Base-by-base conservation (phyloP, 2,329 filamentous ascomycete species). In the Sporothrix phasma region DNA sequence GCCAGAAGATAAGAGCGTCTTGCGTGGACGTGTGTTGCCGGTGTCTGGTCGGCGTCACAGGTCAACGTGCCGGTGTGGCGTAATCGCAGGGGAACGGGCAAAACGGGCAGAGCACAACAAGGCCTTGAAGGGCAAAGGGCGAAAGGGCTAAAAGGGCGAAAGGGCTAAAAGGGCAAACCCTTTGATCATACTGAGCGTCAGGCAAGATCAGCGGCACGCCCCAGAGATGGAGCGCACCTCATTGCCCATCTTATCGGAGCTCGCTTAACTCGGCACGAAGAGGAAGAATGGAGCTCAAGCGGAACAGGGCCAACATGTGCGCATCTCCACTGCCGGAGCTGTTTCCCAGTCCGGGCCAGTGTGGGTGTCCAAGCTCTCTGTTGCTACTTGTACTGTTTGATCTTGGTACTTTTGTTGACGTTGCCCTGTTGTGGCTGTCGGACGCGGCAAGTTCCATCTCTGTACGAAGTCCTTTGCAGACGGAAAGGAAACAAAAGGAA, bases 261-360 rank as follows among this genome's bases (percentile, higher is more conserved):
- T 54, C 49, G 49, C 31, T 54, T 54, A 54, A 22, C 49, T 22
- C 49, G n/a, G n/a, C 13, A 24, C 39, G 53, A 15, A 58, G 17
- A 34, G 51, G n/a, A 31, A 1, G 13, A n/a, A 53, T 3, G 47
- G n/a, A 29, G 46, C 2, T 13, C 13, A 10, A 15, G 17, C 34
- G 34, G 34, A 13, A 11, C n/a, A 34, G 31, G 39, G 3, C 39
- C 41, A 43, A 43, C 17, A 43, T 19, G 41, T 17, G 15, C 15
- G 11, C 45, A 29, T 59, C 39, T 31, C 56, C 56, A 59, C 56
- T 59, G 39, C 56, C 56, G 56, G 56, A 59, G 39, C 56, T 45
- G 56, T 59, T 59, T 45, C 56, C 56, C 37, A 59, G 56, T 59
- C 19, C 39, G 56, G 56, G 43, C 6, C 37, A 43, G 22, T 45